These are phyloP conservation scores for Gloeopeniophorella convolvens DNA, from an alignment of 768 basidiomycete species.

Conservation along the genomic window DNA sequence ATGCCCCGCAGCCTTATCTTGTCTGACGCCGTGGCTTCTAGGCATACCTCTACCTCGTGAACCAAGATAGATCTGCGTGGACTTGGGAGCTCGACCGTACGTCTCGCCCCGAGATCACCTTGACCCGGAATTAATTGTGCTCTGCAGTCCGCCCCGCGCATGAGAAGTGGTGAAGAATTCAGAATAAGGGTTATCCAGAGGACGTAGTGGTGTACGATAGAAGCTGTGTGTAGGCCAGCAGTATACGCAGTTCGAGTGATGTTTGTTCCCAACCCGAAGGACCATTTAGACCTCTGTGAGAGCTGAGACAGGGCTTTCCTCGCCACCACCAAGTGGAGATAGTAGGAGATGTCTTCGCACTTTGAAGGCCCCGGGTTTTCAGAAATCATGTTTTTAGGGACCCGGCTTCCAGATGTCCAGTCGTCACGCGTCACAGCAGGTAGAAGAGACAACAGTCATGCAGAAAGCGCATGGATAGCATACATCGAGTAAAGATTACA, in stretches of 20 bases:
- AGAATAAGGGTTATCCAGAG: not conserved
- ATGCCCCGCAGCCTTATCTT: too few relatives aligned
- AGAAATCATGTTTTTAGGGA: too few relatives aligned
- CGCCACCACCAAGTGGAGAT: too few relatives aligned
- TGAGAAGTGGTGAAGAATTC: conserved; percentile 39
- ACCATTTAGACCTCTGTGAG: too few relatives aligned
- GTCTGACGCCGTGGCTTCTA: conserved; percentile 24
- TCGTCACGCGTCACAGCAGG: not conserved
- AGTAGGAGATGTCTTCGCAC: too few relatives aligned
- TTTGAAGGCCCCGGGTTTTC: too few relatives aligned
- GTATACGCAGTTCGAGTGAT: too few relatives aligned
- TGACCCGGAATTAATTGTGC: not conserved
- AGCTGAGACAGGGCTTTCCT: too few relatives aligned
- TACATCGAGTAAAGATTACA: not conserved
- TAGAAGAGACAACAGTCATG: not conserved
- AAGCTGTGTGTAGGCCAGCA: too few relatives aligned
- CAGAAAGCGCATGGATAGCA: not conserved
- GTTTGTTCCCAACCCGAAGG: too few relatives aligned
- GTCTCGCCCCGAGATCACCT: conserved; percentile 24
- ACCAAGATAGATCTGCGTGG: conserved; percentile 67
- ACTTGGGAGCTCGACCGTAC: conserved; percentile 77
- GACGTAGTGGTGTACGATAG: too few relatives aligned
- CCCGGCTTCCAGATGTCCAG: too few relatives aligned
- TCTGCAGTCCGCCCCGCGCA: conserved; percentile 45
- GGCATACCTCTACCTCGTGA: conserved; percentile 60